These are phyloP conservation scores for Rauvolfia tetraphylla DNA, from an alignment of 257 asterid species.

Conservation along the genomic window DNA sequence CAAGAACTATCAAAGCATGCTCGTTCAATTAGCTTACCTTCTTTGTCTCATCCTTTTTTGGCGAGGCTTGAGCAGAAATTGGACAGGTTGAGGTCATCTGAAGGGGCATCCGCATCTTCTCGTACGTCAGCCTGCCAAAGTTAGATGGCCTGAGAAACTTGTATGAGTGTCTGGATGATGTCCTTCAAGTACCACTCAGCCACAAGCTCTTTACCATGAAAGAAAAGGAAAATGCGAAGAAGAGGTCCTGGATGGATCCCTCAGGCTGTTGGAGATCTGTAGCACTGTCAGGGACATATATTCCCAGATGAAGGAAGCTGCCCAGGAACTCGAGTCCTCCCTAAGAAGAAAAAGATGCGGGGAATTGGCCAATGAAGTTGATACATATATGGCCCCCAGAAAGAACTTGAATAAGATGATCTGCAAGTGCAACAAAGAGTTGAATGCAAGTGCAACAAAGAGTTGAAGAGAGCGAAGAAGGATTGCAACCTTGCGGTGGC, in stretches of 20 bases:
- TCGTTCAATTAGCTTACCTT: constrained; percentile 34
- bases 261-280: constrained; percentile 30
- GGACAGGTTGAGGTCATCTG: constrained; percentile 25
- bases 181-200: constrained; percentile 32
- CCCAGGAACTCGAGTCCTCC: constrained; percentile 34
- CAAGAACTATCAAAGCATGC: constrained; percentile 10
- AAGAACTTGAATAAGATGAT: constrained; percentile 31
- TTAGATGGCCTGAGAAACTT: constrained; percentile 33
- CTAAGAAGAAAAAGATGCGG: constrained; percentile 23
- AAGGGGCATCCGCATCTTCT: constrained; percentile 17
- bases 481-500: neutral
- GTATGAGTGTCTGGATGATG: constrained; percentile 19
- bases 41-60: constrained; percentile 30
- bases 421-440: constrained; percentile 19
- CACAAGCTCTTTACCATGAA: constrained; percentile 19
- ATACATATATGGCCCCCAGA: constrained; percentile 21
- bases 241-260: constrained; percentile 27
- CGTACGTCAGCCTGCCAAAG: constrained; percentile 12
- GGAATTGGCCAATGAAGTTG: constrained; percentile 8
- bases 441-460: too few relatives aligned
- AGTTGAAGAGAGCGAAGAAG: constrained; percentile 19
- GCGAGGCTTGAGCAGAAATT: constrained; percentile 18
- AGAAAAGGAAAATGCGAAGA: constrained; percentile 11
- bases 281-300: constrained; percentile 16
- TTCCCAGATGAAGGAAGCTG: constrained; percentile 20